Evolutionary conservation across 2,329 filamentous ascomycete genomes (phyloP).

Genomic region (Alternaria angustiovoidea): DNA sequence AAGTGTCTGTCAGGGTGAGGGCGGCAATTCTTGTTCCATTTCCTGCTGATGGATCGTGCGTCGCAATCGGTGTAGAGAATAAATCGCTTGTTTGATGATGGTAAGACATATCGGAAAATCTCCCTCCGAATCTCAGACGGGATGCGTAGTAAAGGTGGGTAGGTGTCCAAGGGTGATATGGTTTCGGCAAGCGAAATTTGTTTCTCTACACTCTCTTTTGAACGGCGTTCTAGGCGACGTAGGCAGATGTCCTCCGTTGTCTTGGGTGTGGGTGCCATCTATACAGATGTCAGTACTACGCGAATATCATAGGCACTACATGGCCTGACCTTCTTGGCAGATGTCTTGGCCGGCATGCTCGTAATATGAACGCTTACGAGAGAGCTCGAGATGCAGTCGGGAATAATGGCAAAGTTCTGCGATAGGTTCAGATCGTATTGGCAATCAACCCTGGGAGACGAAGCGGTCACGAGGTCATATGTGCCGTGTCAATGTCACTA

Average conservation of each 20-base stretch:
- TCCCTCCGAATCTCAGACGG: slow-evolving; percentile 50
- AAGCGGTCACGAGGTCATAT: slow-evolving; percentile 20
- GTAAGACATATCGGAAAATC: slow-evolving; percentile 50
- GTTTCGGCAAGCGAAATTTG: slow-evolving; percentile 49
- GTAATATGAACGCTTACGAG: slow-evolving; percentile 9
- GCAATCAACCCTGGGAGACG: neutral
- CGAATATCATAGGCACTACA: slow-evolving; percentile 7
- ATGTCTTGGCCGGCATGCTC: slow-evolving; percentile 46
- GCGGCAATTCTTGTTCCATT: slow-evolving; percentile 47
- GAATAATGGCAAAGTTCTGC: slow-evolving; percentile 3
- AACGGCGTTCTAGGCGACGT: slow-evolving; percentile 32
- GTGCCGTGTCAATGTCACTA: slow-evolving; percentile 13
- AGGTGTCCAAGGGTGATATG: slow-evolving; percentile 47
- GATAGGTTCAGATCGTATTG: slow-evolving; percentile 8
- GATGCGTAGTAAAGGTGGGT: slow-evolving; percentile 49
- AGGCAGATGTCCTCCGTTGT: slow-evolving; percentile 39
- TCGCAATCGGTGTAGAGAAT: slow-evolving; percentile 57
- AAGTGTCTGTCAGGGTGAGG: slow-evolving; percentile 45
- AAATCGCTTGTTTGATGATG: slow-evolving; percentile 53
- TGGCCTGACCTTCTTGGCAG: slow-evolving; percentile 45
- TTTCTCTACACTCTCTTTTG: slow-evolving; percentile 44
- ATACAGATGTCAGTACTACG: slow-evolving; percentile 26
- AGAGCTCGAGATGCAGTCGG: slow-evolving; percentile 1
- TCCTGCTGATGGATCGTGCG: slow-evolving; percentile 48
- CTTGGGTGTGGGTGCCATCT: slow-evolving; percentile 41